Conservation (phyloP, 208 protist genomes). For the Trypanosoma mega region DNA sequence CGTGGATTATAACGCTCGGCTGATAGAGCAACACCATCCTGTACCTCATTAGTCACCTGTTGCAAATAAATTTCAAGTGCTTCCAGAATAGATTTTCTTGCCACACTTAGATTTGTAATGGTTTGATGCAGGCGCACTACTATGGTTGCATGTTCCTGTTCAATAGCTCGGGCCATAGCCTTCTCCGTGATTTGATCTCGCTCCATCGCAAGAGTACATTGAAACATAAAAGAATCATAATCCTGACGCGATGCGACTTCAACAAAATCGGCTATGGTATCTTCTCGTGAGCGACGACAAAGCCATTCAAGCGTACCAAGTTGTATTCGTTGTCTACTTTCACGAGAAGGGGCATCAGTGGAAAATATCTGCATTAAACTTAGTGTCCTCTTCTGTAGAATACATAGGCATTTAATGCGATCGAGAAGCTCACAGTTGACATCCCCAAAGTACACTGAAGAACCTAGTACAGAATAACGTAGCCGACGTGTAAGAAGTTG, state of each 20-base stretch:
- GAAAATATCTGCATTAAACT: constrained; percentile 57
- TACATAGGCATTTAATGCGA: constrained; percentile 58
- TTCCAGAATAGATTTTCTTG: constrained; percentile 31
- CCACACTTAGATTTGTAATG: constrained; percentile 44
- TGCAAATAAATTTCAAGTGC: constrained; percentile 24
- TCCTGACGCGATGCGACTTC: constrained; percentile 78
- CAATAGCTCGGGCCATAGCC: constrained; percentile 34
- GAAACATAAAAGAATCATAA: constrained; percentile 75
- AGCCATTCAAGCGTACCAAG: constrained; percentile 30
- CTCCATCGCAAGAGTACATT: constrained; percentile 61
- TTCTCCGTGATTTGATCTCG: constrained; percentile 65
- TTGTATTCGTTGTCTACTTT: constrained; percentile 14
- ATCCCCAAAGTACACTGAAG: constrained; percentile 27
- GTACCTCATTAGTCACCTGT: not conserved
- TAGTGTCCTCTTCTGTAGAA: constrained; percentile 57
- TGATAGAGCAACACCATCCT: constrained; percentile 2
- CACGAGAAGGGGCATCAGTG: constrained; percentile 1
- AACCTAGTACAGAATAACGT: constrained; percentile 37
- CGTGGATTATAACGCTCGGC: constrained; percentile 26
- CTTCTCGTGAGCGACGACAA: constrained; percentile 32
- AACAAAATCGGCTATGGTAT: constrained; percentile 65
- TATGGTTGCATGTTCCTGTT: constrained; percentile 29
- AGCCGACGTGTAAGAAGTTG: constrained; percentile 72
- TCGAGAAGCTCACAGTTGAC: constrained; percentile 64
- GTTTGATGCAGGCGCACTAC: constrained; percentile 37